phyloP scores from a whole-genome alignment of 2,329 filamentous ascomycete genomes.

The Scortechinia acanthostroma region DNA sequence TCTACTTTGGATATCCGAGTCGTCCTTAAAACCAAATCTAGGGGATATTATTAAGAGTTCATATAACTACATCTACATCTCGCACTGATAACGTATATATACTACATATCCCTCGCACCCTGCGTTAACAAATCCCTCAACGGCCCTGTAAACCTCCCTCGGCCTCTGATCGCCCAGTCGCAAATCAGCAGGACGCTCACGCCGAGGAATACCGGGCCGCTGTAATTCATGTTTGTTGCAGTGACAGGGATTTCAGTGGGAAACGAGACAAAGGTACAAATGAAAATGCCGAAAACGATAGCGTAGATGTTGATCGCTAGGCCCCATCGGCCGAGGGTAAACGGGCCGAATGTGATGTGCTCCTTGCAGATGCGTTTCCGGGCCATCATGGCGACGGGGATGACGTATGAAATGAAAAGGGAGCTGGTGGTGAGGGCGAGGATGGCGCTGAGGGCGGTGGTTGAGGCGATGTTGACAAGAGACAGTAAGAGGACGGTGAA shows the following conservation, averaged over 20 bases:
- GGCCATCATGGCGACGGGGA: constrained; percentile 7
- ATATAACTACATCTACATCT: too few species aligned
- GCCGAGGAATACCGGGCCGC: not conserved
- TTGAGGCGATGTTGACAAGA: constrained; percentile 12
- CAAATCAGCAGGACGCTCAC: not conserved
- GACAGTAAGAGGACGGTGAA: constrained; percentile 9
- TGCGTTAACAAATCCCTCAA: too few species aligned
- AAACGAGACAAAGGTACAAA: not conserved
- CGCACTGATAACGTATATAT: too few species aligned
- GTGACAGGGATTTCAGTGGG: not conserved
- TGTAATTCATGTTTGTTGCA: not conserved
- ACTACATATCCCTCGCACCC: too few species aligned
- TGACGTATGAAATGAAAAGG: constrained; percentile 5
- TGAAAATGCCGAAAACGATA: not conserved
- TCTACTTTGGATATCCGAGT: too few species aligned
- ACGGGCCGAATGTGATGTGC: constrained; percentile 11
- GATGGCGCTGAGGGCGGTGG: constrained; percentile 14
- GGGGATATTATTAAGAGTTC: too few species aligned
- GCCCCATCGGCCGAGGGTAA: constrained; percentile 4
- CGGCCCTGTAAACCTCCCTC: too few species aligned
- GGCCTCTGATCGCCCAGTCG: too few species aligned
- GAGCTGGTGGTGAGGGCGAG: constrained; percentile 9
- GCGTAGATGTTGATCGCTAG: not conserved
- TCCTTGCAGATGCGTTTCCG: not conserved
- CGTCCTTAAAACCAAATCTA: too few species aligned